Base-by-base conservation (phyloP, 768 basidiomycete genomes). In the Auricularia sp. region DNA sequence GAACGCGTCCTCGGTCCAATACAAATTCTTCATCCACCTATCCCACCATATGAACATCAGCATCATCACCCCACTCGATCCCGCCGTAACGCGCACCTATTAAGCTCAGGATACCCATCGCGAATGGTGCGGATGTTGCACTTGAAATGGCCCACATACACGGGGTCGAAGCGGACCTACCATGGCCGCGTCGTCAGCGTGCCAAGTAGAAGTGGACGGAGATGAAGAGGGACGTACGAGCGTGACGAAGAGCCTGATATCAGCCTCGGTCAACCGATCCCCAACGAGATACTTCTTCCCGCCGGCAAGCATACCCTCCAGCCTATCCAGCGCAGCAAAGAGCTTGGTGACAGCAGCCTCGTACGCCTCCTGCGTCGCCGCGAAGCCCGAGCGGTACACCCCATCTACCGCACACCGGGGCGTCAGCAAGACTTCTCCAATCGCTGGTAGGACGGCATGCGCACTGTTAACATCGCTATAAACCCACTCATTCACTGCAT, bases 1-100 rank as follows among this genome's bases (percentile, higher is more conserved):
- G 85, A 99, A 98, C 3, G 93, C 92, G 1, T 86, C 76, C 69
- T 88, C 79, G 67, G 87, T 89, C 94, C 94, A 98, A 80, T 99
- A 98, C 24, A 98, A 77, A 72, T 88, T 87, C 75, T 86, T 86
- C 76, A 92, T 70, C 90, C 93, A 95, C 37, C 86, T 88, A 66
- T 33, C 16, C 37, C 24, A 24, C 24, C n/a, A n/a, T n/a, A n/a
- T n/a, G n/a, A n/a, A n/a, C 44, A 18, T 45, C 44, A 45, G 44
- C 44, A 18, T 29, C 29, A 2, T 29, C 29, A 29, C 29, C n/a
- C n/a, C n/a, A n/a, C n/a, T n/a, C n/a, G n/a, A n/a, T n/a, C n/a
- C n/a, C n/a, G n/a, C n/a, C n/a, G n/a, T n/a, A n/a, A n/a, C n/a
- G n/a, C n/a, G 54, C 21, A 56, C 54, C 54, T 11, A 21, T 56